Base-by-base conservation (phyloP, 2,329 filamentous ascomycete genomes). In the Penicillium expansum region DNA sequence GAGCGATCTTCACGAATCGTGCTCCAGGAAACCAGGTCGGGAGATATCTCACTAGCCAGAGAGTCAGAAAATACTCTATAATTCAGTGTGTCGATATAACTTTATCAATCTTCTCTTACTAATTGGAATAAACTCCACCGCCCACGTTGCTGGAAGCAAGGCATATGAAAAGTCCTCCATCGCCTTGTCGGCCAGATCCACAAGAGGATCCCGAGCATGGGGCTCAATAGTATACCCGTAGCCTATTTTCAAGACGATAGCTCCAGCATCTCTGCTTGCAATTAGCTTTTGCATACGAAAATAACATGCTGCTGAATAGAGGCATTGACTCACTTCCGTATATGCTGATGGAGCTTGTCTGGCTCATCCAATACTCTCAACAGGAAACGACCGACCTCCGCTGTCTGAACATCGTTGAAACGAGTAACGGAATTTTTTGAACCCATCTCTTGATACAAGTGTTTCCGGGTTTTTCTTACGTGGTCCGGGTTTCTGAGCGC, bases 1-100 rank as follows among this genome's bases (percentile, higher is more conserved):
- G 68, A 0, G 77, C 79, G 0, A 67, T 77, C 4, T 62, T 53
- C 48, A 79, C 76, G 69, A 80, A 82, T 2, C 60, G 63, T 8
- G 76, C 71, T 0, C 79, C 79, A 1, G 78, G 79, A n/a, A 78
- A 62, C 75, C 77, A 79, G 2, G 74, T 65, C 0, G 80, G 79
- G 0, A 80, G 32, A 48, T 69, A 67, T 58, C 51, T 67, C 22
- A 71, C 69, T 71, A 22, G 13, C n/a, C 27, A 20, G 8, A 30
- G 14, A 11, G 30, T 52, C 20, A 48, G 39, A 27, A 5, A 14
- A 11, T 7, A 11, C 14, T 20, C 4, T 4, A 29, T 16, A 29
- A 11, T 6, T 29, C 24, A 29, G n/a, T 18, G 10, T 8, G n/a
- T 13, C 16, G 14, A 27, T 4, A 5, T 16, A 18, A 13, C 4